These are phyloP conservation scores for Penicillium paradoxum DNA, from an alignment of 495 filamentous ascomycete genomes.

Conservation along the genomic window DNA sequence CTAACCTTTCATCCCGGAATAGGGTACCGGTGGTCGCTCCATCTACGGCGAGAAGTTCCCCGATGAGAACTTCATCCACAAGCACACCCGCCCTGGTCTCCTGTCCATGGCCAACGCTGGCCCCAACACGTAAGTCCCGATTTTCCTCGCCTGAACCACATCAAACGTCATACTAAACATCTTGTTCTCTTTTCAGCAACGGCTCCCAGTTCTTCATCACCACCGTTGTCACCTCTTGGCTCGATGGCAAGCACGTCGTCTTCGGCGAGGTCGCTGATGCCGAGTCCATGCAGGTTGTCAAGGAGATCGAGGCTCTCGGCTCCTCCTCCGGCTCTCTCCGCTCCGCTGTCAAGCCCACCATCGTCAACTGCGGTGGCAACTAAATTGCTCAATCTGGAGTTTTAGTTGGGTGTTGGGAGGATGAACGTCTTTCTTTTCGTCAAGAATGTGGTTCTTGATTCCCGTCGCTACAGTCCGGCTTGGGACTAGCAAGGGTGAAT, in stretches of 20 bases:
- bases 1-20: not conserved
- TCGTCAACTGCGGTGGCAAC: slow-evolving; percentile 54
- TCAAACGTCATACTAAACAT: not conserved
- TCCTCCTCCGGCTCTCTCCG: slow-evolving; percentile 55
- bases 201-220: slow-evolving; percentile 99
- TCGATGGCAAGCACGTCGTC: slow-evolving; percentile 96
- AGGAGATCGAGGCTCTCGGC: slow-evolving; percentile 69
- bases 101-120: slow-evolving; percentile 98
- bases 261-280: slow-evolving; percentile 85
- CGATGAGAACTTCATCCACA: slow-evolving; percentile 88
- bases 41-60: slow-evolving; percentile 97
- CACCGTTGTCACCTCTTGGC: slow-evolving; percentile 83
- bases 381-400: slow-evolving; percentile 31
- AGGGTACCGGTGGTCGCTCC: slow-evolving; percentile 87
- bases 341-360: slow-evolving; percentile 62
- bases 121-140: slow-evolving; percentile 61
- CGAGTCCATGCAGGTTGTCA: slow-evolving; percentile 59
- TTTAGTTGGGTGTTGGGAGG: slow-evolving; percentile 11
- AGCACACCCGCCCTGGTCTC: slow-evolving; percentile 83
- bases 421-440: slow-evolving; percentile 12
- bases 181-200: slow-evolving; percentile 61
- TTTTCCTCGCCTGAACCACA: not conserved
- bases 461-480: not conserved
- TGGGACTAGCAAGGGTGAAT: slow-evolving; percentile 13
- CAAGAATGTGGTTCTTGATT: slow-evolving; percentile 6